Percentiles rank a stretch among this genome's conserved stretches.
Evolutionary conservation across 805 yeast genomes (phyloP).

Genomic region (Cyberlindnera euphorbiiphila): DNA sequence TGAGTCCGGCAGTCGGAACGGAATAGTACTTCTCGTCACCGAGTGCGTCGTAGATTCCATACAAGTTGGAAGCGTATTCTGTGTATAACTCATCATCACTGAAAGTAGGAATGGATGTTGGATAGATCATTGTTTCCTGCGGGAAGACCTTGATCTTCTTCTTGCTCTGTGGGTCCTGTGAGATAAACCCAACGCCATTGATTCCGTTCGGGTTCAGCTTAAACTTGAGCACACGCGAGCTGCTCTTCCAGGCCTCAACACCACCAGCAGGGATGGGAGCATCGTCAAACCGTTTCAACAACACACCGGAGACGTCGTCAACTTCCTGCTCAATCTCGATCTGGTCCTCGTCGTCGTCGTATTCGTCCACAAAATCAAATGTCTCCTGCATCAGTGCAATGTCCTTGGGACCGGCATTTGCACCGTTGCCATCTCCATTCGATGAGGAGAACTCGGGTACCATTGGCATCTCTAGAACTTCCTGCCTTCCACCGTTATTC

Average conservation of each 20-base stretch:
- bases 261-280: slow-evolving; percentile 33
- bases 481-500: too few species aligned
- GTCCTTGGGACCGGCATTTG: neutral
- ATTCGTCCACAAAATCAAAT: slow-evolving; percentile 22
- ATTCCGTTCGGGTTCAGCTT: slow-evolving; percentile 43
- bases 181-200: slow-evolving; percentile 38
- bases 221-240: slow-evolving; percentile 39
- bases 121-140: slow-evolving; percentile 40
- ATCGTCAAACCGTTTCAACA: slow-evolving; percentile 31
- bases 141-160: slow-evolving; percentile 30
- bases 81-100: slow-evolving; percentile 40
- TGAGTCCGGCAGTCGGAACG: slow-evolving; percentile 37
- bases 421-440: neutral
- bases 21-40: slow-evolving; percentile 42
- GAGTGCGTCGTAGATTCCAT: slow-evolving; percentile 48
- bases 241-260: slow-evolving; percentile 31
- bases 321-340: slow-evolving; percentile 24
- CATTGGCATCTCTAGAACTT: too few species aligned
- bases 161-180: slow-evolving; percentile 27
- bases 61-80: slow-evolving; percentile 46
- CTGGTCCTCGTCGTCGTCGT: slow-evolving; percentile 21
- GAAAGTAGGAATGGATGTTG: slow-evolving; percentile 37
- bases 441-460: too few species aligned
- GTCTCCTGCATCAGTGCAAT: slow-evolving; percentile 25
- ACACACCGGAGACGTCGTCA: slow-evolving; percentile 27